Conservation (phyloP, 139 green algal genomes). For the Choricystis sp. region DNA sequence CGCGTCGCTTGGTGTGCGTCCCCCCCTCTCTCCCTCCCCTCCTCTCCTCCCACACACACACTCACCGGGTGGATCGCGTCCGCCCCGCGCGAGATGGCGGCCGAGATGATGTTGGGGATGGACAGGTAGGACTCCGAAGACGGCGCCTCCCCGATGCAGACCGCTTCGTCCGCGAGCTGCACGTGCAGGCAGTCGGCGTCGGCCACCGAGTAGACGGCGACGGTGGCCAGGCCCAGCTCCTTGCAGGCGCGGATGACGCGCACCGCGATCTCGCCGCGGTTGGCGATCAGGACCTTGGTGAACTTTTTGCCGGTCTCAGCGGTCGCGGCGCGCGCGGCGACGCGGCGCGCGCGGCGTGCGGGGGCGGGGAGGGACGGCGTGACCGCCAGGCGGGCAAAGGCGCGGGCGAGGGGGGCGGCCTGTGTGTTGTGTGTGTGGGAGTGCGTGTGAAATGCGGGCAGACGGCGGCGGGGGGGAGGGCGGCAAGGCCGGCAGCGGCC, state of each 20-base stretch:
- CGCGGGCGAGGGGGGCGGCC: background rate
- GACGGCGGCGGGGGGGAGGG: background rate
- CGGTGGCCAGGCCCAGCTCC: constrained; percentile 73
- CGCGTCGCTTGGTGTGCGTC: too few relatives aligned
- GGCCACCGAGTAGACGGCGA: constrained; percentile 79
- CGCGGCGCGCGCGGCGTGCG: background rate
- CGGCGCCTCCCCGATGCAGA: constrained; percentile 80
- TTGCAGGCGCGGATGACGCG: constrained; percentile 83
- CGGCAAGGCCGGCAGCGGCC: background rate
- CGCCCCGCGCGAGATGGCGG: constrained; percentile 63
- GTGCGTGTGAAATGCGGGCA: background rate
- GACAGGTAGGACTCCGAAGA: constrained; percentile 81
- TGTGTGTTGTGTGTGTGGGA: background rate
- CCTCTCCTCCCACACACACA: too few relatives aligned
- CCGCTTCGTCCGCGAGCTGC: constrained; percentile 77
- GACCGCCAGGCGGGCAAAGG: background rate
- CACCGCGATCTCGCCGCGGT: constrained; percentile 85
- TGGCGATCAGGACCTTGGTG: constrained; percentile 74
- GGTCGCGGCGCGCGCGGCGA: background rate
- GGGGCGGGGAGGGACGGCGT: background rate
- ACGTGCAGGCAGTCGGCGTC: constrained; percentile 77
- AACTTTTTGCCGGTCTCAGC: constrained; percentile 2
- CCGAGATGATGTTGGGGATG: constrained; percentile 83
- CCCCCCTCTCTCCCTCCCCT: too few relatives aligned
- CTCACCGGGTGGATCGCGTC: constrained; percentile 84